These are phyloP conservation scores for Diaporthe destruens DNA, from an alignment of 2,329 filamentous ascomycete genomes.

Conservation along the genomic window DNA sequence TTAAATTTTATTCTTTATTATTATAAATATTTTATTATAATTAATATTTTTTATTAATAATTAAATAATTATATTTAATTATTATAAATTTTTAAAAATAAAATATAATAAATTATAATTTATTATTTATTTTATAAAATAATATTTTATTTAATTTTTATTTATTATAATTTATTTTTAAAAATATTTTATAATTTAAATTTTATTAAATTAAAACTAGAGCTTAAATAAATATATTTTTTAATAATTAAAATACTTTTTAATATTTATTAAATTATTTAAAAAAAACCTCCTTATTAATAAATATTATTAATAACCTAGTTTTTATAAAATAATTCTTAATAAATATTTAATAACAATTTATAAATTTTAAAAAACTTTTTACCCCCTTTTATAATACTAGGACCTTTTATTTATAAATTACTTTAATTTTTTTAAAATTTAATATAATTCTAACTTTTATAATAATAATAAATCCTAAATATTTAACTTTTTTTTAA, in stretches of 20 bases:
- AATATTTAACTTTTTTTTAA: neutral
- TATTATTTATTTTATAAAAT: neutral
- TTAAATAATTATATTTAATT: too few species aligned
- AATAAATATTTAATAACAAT: neutral
- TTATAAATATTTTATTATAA: too few species aligned
- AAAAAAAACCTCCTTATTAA: neutral
- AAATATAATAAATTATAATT: neutral
- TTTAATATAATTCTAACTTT: neutral
- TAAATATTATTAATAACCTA: neutral
- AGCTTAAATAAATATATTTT: too few species aligned
- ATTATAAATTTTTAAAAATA: neutral
- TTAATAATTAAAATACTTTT: neutral
- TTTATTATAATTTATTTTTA: neutral
- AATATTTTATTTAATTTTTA: neutral
- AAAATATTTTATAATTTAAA: neutral
- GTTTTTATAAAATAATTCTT: neutral
- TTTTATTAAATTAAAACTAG: neutral
- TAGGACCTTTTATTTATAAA: neutral
- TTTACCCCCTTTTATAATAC: neutral
- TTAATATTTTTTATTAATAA: too few species aligned
- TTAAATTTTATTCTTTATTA: too few species aligned
- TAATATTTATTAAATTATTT: neutral
- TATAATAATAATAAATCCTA: neutral
- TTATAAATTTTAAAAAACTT: neutral
- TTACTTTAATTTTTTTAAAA: neutral